A percentile compares a stretch with the other conserved stretches of the same genome.
Evolutionary conservation across 495 filamentous ascomycete genomes (phyloP).

Genomic region (Podospora tetraspora): DNA sequence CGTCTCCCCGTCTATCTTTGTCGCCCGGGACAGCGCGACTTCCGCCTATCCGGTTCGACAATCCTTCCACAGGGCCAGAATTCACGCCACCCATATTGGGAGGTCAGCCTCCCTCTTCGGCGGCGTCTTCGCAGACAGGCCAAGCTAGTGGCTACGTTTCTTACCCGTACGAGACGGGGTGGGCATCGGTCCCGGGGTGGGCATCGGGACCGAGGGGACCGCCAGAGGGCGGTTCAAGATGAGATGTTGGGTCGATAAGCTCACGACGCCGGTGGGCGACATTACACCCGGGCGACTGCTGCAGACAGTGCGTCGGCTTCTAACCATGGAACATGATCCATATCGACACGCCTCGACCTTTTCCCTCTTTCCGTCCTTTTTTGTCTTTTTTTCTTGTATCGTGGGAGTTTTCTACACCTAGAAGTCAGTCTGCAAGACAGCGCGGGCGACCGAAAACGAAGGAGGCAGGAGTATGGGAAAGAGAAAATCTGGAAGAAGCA

Average conservation of each 20-base stretch:
- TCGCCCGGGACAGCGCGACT: conserved; percentile 36
- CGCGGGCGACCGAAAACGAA: conserved; percentile 35
- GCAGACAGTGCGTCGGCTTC: not conserved
- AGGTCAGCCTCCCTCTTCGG: conserved; percentile 25
- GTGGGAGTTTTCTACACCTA: conserved; percentile 8
- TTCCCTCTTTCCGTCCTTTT: conserved; percentile 18
- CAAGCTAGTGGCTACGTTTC: conserved; percentile 27
- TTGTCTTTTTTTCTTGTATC: conserved; percentile 1
- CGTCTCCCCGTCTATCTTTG: conserved; percentile 38
- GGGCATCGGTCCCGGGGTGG: too few species aligned
- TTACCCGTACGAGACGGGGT: conserved; percentile 41
- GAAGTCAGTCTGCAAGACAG: conserved; percentile 22
- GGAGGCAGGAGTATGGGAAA: conserved; percentile 6
- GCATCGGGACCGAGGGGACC: conserved; percentile 30
- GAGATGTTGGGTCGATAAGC: conserved; percentile 2
- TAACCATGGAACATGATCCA: not conserved
- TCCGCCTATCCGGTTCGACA: conserved; percentile 42
- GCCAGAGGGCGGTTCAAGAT: conserved; percentile 24
- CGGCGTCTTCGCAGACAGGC: conserved; percentile 22
- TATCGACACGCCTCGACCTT: not conserved
- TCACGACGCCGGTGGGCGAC: not conserved
- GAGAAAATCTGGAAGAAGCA: conserved; percentile 6
- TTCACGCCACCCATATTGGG: conserved; percentile 23
- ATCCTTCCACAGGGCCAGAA: conserved; percentile 25
- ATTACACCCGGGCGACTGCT: not conserved